These are phyloP conservation scores for Leccinellum luteum DNA, from an alignment of 768 basidiomycete species.

Conservation along the genomic window DNA sequence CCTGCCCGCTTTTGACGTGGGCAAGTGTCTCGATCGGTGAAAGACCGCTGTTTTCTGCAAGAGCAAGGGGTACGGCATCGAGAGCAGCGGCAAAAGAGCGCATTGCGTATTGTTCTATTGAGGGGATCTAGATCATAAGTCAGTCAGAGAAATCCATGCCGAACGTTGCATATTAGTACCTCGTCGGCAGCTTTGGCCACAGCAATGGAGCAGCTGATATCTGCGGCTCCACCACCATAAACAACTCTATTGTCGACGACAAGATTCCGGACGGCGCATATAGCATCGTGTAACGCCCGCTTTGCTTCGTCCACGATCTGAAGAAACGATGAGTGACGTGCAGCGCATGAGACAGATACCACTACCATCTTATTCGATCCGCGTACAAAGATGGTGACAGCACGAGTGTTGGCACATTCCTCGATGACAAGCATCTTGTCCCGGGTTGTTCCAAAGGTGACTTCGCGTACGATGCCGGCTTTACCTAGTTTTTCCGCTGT, in stretches of 20 bases:
- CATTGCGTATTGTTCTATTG: constrained; percentile 99
- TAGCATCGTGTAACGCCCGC: constrained; percentile 94
- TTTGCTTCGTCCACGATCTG: constrained; percentile 99
- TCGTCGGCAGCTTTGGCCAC: constrained; percentile 94
- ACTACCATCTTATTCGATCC: constrained; percentile 98
- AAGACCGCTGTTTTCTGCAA: constrained; percentile 97
- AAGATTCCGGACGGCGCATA: constrained; percentile 95
- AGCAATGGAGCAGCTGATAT: constrained; percentile 92
- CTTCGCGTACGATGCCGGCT: constrained; percentile 90
- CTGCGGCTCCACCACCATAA: constrained; percentile 97
- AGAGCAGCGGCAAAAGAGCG: constrained; percentile 96
- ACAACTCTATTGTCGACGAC: constrained; percentile 95
- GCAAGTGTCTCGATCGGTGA: constrained; percentile 97
- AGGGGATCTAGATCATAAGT: constrained; percentile 64
- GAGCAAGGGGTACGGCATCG: constrained; percentile 91
- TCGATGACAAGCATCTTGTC: constrained; percentile 99
- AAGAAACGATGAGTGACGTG: not conserved
- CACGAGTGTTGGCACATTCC: constrained; percentile 94
- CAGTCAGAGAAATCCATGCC: not conserved
- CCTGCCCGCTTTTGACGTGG: constrained; percentile 90
- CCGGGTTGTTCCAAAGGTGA: constrained; percentile 95
- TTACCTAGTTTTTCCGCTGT: constrained; percentile 86
- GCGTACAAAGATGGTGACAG: constrained; percentile 95
- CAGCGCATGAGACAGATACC: not conserved
- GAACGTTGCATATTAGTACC: constrained; percentile 38